phyloP scores from a whole-genome alignment of 2,329 filamentous ascomycete genomes.

The Trichoderma semiorbis region DNA sequence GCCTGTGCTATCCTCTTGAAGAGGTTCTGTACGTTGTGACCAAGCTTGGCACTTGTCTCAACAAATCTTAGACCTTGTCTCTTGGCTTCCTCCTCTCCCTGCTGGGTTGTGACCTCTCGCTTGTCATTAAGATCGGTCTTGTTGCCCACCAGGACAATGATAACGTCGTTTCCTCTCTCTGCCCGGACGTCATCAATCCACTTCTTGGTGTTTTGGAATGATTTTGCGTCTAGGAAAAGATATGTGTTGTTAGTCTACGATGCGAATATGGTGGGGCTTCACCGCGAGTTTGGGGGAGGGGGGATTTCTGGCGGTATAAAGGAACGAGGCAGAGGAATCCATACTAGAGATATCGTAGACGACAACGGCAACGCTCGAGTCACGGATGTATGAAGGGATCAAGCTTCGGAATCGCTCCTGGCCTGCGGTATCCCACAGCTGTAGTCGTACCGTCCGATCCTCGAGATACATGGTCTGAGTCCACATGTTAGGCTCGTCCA shows the following conservation, averaged over 20 bases:
- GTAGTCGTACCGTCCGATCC: conserved; percentile 93
- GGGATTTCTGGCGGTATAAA: conserved; percentile 9
- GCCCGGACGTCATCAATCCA: conserved; percentile 99
- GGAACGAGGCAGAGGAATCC: conserved; percentile 17
- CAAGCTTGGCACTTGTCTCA: conserved; percentile 95
- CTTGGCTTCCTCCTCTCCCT: conserved; percentile 97
- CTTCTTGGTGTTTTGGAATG: conserved; percentile 97
- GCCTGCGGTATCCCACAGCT: conserved; percentile 97
- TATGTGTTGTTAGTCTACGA: conserved; percentile 21
- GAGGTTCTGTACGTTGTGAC: conserved; percentile 95
- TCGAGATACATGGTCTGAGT: conserved; percentile 93
- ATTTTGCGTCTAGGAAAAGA: conserved; percentile 68
- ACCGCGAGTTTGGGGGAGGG: conserved; percentile 10
- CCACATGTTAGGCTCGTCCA: conserved; percentile 1
- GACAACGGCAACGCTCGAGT: conserved; percentile 95
- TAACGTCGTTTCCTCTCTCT: conserved; percentile 96
- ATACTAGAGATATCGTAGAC: conserved; percentile 96
- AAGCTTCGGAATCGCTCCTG: conserved; percentile 96
- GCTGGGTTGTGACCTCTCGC: conserved; percentile 91
- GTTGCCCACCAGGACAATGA: conserved; percentile 97
- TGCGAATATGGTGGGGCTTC: conserved; percentile 13
- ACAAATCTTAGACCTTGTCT: conserved; percentile 99
- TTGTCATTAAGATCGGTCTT: conserved; percentile 99
- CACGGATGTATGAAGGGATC: conserved; percentile 97
- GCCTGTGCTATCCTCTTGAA: conserved; percentile 99